Evolutionary conservation across 164 flowering plant genomes (phyloP), one percentile per base, ranked within the genome.

Genomic region (Macadamia tetraphylla): DNA sequence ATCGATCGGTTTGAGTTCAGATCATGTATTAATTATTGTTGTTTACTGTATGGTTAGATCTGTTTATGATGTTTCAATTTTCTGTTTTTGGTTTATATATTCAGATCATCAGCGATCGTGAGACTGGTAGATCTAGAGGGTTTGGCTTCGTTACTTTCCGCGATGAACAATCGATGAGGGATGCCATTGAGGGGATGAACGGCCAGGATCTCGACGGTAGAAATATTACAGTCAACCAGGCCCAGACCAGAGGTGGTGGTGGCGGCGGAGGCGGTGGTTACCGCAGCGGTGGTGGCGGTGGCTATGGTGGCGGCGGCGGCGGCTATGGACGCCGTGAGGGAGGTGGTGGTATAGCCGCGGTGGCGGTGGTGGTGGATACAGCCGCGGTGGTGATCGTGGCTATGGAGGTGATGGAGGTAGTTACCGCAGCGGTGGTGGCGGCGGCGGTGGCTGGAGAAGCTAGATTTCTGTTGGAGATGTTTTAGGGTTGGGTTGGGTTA

Each of bases 171-270:
- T 14, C 71, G 40, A 73, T 73, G 75, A 73, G 53, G 51, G 71
- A 73, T 7, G 75, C 75, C 9, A 73, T 73, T 29, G 71, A 73
- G 44, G 67, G 67, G 17, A 73, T 73, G 75, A 73, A 73, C 23
- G 75, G 75, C 9, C 75, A 73, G 67, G 29, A 40, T 3, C 75
- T 73, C 63, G 75, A 67, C 29, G 75, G 75, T 2, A 52, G 75
- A 2, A 73, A 51, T 17, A 73, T 73, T 29, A 73, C 75, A 23
- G 75, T 73, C 30, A 73, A 73, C 58, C 71, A 73, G 11, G 75
- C 75, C 6, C 75, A 73, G 67, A 44, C 63, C 56, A 56, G 75
- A 6, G 49, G 70, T 2, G 51, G 71, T 10, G 40, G 40, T 5
- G 40, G 40, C 40, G 40, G 40, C 40, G 40, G 40, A 35, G 40